Base-by-base conservation (phyloP, 805 yeast species). In the Pichia deserticola region DNA sequence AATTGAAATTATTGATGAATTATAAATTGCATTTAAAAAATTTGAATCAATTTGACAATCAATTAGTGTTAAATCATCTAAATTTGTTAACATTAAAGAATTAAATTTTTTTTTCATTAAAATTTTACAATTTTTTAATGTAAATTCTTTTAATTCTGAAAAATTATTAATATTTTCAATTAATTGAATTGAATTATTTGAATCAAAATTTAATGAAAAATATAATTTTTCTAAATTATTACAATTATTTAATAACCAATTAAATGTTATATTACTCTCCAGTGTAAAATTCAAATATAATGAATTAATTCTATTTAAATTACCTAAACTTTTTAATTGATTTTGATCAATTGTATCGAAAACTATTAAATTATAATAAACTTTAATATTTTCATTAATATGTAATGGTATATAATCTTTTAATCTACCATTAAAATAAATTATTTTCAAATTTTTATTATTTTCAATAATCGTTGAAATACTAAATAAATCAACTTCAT, bases 1-100 rank as follows among this genome's bases (percentile, higher is more conserved):
- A 7, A 61, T 10, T 12, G 51, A 50, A 12, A 20, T 3, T 11
- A 49, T 13, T 10, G 38, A 25, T 6, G 36, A 15, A 11, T 32
- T 28, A 7, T 36, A 25, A 13, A 61, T 34, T 1, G n/a, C 30
- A 6, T 35, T 37, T 6, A 61, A 41, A 8, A 61, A 43, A 13
- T 35, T 45, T 13, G 60, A 41, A 12, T 42, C 40, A 13, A 59
- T 12, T 5, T 40, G 36, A 39, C 63, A 61, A 28, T 59, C 59
- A 10, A 59, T 45, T n/a, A 60, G 34, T 0, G 53, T 52, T 4
- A 62, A 37, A 15, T 44, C 50, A 33, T 51, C 51, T 6, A 62
- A 36, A 13, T 44, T 38, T 7, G 37, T 12, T 6, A 25, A 25
- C 15, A 7, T 25, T n/a, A 10, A 6, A 40, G 13, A 7, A 7